These are phyloP conservation scores for Tricholoma furcatifolium DNA, from an alignment of 768 basidiomycete species.

Conservation along the genomic window DNA sequence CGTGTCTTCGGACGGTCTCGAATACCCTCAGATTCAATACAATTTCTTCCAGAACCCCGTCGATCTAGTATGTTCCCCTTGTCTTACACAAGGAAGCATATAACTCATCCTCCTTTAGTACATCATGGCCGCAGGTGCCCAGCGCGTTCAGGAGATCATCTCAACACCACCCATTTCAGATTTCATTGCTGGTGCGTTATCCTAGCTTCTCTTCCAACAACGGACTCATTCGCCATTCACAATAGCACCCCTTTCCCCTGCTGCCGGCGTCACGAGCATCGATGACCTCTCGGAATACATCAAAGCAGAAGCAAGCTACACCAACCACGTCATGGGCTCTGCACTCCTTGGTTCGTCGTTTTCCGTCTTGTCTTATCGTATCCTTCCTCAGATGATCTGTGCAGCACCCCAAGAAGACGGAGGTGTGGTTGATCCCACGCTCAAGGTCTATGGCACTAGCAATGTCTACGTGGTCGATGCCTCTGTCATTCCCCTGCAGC, in stretches of 20 bases:
- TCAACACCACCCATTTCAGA: neutral
- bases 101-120: neutral
- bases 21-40: no score
- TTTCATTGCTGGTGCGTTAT: neutral
- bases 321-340: neutral
- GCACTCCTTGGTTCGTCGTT: neutral
- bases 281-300: neutral
- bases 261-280: constrained; percentile 1
- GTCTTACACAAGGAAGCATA: no score
- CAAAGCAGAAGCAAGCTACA: neutral
- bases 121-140: neutral
- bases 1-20: no score
- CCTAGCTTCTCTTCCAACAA: neutral
- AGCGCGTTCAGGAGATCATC: neutral
- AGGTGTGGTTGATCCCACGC: constrained; percentile 40
- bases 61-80: no score
- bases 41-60: no score
- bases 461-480: constrained; percentile 44
- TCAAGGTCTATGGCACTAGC: constrained; percentile 27
- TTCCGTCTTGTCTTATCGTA: neutral
- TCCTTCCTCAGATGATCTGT: neutral
- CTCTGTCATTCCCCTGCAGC: constrained; percentile 33
- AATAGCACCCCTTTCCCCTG: neutral
- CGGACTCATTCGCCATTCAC: no score
- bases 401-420: neutral